Evolutionary conservation across 768 basidiomycete species (phyloP).

Genomic region (Amanita pseudoporphyria): DNA sequence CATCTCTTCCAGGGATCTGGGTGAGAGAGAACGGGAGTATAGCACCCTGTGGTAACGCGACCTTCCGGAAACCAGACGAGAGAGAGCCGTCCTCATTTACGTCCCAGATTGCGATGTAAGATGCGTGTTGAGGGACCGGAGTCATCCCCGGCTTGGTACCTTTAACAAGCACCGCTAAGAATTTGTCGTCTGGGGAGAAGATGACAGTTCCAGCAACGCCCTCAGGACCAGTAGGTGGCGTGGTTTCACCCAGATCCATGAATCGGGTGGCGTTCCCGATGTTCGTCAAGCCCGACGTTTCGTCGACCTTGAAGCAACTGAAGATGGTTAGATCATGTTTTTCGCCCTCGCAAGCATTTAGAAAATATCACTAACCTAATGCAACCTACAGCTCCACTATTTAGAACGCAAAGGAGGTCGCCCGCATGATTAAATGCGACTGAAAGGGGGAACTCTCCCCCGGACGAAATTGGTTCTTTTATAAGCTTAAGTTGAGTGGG

Average conservation of each 20-base stretch:
- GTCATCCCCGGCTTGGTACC: conserved; percentile 32
- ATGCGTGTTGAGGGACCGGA: conserved; percentile 22
- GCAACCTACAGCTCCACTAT: conserved; percentile 33
- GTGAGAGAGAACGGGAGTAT: conserved; percentile 42
- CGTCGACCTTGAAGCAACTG: conserved; percentile 31
- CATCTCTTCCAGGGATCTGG: conserved; percentile 28
- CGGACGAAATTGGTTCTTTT: too few relatives aligned
- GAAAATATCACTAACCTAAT: conserved; percentile 28
- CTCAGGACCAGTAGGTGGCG: conserved; percentile 37
- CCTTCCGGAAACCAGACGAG: conserved; percentile 34
- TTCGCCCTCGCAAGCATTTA: not conserved
- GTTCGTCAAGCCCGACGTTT: conserved; percentile 27
- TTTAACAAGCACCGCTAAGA: conserved; percentile 40
- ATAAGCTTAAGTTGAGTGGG: too few relatives aligned
- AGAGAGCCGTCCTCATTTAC: too few relatives aligned
- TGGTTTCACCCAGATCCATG: conserved; percentile 38
- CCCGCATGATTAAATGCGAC: too few relatives aligned
- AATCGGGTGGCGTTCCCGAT: conserved; percentile 32
- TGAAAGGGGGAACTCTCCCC: too few relatives aligned
- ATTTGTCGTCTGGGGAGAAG: conserved; percentile 34
- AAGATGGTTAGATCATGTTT: conserved; percentile 14
- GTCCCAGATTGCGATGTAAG: conserved; percentile 47
- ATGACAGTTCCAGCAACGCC: conserved; percentile 34
- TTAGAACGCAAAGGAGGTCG: conserved; percentile 34
- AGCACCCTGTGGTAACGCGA: conserved; percentile 31